Conservation (phyloP, 345 rosid species). For the Abelmoschus esculentus region DNA sequence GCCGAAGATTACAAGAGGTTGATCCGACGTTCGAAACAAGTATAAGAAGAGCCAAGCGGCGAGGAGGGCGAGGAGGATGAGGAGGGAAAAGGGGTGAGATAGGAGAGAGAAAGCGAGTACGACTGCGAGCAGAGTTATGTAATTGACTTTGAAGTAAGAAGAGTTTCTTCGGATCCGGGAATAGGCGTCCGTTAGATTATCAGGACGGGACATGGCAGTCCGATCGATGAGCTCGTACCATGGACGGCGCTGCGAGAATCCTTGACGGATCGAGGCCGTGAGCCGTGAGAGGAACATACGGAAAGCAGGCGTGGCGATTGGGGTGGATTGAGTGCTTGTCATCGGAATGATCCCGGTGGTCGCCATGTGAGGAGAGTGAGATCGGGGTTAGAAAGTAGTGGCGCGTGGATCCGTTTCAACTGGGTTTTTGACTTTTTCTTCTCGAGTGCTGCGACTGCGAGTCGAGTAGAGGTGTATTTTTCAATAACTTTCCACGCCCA, state of each 20-base stretch:
- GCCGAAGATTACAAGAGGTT: slow-evolving; percentile 54
- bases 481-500: too few relatives aligned
- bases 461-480: too few relatives aligned
- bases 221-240: slow-evolving; percentile 73
- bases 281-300: slow-evolving; percentile 65
- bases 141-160: slow-evolving; percentile 67
- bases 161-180: slow-evolving; percentile 64
- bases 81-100: slow-evolving; percentile 67
- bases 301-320: slow-evolving; percentile 67
- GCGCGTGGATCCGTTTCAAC: not conserved
- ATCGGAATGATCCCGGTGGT: slow-evolving; percentile 47
- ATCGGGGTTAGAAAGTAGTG: not conserved
- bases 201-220: slow-evolving; percentile 50
- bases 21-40: slow-evolving; percentile 72
- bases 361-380: slow-evolving; percentile 34
- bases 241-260: slow-evolving; percentile 75
- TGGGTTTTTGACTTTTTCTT: not conserved
- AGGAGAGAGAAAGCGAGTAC: slow-evolving; percentile 66
- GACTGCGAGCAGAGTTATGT: slow-evolving; percentile 44
- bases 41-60: slow-evolving; percentile 60
- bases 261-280: slow-evolving; percentile 56
- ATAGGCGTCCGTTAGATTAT: slow-evolving; percentile 51
- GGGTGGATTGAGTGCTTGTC: slow-evolving; percentile 31
- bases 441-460: too few relatives aligned
- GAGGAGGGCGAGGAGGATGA: slow-evolving; percentile 55